A percentile compares a stretch with the other conserved stretches of the same genome.
These are phyloP conservation scores for Priceomyces carsonii DNA, from an alignment of 805 yeast species.

Conservation along the genomic window DNA sequence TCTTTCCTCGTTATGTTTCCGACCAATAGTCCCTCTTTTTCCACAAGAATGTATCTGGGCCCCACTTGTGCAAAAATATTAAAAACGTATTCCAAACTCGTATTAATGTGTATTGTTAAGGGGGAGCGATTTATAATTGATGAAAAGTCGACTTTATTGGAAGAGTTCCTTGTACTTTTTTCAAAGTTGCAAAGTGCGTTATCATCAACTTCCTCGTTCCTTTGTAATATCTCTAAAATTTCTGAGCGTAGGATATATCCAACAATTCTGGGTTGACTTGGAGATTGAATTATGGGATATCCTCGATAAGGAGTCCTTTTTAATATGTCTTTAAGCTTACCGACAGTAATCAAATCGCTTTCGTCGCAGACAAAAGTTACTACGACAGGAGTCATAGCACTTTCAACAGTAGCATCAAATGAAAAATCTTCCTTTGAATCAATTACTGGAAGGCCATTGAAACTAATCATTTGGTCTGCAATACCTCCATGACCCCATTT, in stretches of 20 bases:
- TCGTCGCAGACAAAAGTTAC: constrained; percentile 39
- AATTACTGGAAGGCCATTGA: constrained; percentile 84
- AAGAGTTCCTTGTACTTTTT: constrained; percentile 3
- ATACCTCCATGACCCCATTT: constrained; percentile 76
- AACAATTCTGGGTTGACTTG: constrained; percentile 35
- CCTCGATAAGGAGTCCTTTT: constrained; percentile 41
- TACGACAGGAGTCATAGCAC: constrained; percentile 58
- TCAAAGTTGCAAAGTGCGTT: constrained; percentile 12
- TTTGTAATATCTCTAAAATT: constrained; percentile 27
- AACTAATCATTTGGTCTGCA: constrained; percentile 90
- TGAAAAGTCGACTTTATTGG: constrained; percentile 15
- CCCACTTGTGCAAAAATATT: constrained; percentile 78
- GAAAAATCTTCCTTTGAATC: constrained; percentile 68
- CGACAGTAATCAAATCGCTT: constrained; percentile 25
- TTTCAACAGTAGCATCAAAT: constrained; percentile 44
- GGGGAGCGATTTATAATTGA: constrained; percentile 56
- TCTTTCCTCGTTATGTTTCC: constrained; percentile 91
- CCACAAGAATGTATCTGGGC: constrained; percentile 71
- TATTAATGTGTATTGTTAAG: constrained; percentile 51
- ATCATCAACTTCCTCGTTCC: constrained; percentile 15
- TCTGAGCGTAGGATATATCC: constrained; percentile 51
- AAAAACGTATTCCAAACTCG: constrained; percentile 60
- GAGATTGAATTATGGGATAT: constrained; percentile 54
- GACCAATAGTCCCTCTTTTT: constrained; percentile 52
- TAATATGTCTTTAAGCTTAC: constrained; percentile 32